phyloP scores from a whole-genome alignment of 306 rosid genomes.

The Casuarina glauca region DNA sequence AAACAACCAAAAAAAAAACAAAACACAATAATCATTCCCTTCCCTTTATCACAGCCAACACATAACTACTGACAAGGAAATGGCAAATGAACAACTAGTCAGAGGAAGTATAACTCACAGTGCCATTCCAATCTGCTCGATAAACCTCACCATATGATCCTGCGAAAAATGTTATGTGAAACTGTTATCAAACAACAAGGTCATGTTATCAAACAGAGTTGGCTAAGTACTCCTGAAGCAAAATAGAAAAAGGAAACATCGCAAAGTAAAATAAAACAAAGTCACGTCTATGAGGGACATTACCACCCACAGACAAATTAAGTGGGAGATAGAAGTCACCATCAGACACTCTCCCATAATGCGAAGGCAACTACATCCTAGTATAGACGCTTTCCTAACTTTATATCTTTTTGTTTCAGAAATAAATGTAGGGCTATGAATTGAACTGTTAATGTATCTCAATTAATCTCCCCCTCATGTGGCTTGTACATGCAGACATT shows the following conservation, averaged over 20 bases:
- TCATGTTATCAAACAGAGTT: neutral
- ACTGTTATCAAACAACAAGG: neutral
- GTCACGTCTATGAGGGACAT: neutral
- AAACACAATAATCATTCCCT: neutral
- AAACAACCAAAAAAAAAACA: neutral
- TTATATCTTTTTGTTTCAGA: neutral
- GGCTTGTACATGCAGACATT: neutral
- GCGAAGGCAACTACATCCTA: neutral
- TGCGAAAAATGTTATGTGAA: constrained; percentile 23
- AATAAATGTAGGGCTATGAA: neutral
- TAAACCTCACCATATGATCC: constrained; percentile 92
- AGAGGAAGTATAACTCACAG: constrained; percentile 61
- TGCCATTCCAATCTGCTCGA: constrained; percentile 87
- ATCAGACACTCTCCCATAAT: neutral
- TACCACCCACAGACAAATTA: neutral
- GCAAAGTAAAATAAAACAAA: neutral
- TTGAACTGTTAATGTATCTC: neutral
- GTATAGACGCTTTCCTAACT: neutral
- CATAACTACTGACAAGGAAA: neutral
- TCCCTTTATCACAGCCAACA: constrained; percentile 1
- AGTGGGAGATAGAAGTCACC: neutral
- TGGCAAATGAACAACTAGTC: constrained; percentile 5
- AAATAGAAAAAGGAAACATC: neutral
- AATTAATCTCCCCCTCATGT: neutral
- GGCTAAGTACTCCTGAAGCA: neutral